Evolutionary conservation across 2,329 filamentous ascomycete genomes (phyloP).

Genomic region (Arthrobotrys musiformis): DNA sequence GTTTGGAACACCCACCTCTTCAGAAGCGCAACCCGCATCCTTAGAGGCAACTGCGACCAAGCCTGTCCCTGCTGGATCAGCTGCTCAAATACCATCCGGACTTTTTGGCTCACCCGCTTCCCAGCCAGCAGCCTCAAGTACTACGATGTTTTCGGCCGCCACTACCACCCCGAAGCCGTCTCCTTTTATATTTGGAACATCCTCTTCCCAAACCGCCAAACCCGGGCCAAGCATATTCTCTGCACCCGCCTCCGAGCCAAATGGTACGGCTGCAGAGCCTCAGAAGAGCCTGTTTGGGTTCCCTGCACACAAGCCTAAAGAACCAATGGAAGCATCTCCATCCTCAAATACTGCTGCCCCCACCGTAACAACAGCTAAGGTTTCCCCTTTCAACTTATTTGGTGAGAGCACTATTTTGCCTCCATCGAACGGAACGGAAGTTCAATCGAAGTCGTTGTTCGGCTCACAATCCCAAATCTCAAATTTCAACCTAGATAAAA

Average conservation of each 20-base stretch:
- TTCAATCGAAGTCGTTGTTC: conserved; percentile 14
- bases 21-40: background rate
- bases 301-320: conserved; percentile 7
- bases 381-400: conserved; percentile 23
- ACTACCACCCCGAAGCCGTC: background rate
- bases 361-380: conserved; percentile 23
- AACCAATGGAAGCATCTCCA: background rate
- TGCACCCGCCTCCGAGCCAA: conserved; percentile 3
- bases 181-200: background rate
- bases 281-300: conserved; percentile 24
- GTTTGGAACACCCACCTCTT: conserved; percentile 16
- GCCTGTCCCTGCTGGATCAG: background rate
- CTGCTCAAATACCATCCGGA: background rate
- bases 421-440: background rate
- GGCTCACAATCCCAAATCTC: background rate
- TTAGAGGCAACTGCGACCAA: background rate
- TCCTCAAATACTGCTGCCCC: conserved; percentile 38
- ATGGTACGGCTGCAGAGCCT: background rate
- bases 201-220: conserved; percentile 6
- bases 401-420: background rate
- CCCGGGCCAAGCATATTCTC: conserved; percentile 19
- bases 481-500: background rate
- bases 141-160: background rate
- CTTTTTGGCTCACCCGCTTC: conserved; percentile 22
- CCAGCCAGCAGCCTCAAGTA: background rate